These are phyloP conservation scores for Agaricus sinodeliciosus DNA, from an alignment of 768 basidiomycete genomes.

Conservation along the genomic window DNA sequence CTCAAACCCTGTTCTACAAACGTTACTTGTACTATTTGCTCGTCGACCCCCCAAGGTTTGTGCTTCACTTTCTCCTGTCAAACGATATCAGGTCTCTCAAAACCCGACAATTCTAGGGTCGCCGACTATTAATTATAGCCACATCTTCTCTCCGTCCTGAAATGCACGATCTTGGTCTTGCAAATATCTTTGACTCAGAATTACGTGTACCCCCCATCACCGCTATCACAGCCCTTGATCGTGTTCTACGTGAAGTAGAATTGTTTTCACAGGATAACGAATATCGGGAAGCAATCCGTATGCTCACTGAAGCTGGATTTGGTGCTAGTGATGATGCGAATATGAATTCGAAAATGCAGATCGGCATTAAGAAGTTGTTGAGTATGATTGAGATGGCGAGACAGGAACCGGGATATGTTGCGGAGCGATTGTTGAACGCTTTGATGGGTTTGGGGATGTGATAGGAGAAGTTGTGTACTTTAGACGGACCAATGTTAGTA, in stretches of 20 bases:
- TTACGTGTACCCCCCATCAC: slow-evolving; percentile 80
- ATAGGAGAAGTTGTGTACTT: neutral
- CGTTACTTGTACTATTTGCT: slow-evolving; percentile 80
- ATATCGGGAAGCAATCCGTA: slow-evolving; percentile 48
- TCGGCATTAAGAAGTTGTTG: slow-evolving; percentile 93
- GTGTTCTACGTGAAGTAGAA: slow-evolving; percentile 71
- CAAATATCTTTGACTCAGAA: slow-evolving; percentile 86
- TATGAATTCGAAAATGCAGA: slow-evolving; percentile 47
- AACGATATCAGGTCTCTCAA: neutral
- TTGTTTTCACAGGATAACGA: slow-evolving; percentile 61
- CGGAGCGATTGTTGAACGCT: slow-evolving; percentile 58
- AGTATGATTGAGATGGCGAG: slow-evolving; percentile 94
- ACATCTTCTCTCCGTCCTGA: slow-evolving; percentile 87
- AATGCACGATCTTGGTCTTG: slow-evolving; percentile 80
- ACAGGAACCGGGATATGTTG: slow-evolving; percentile 86
- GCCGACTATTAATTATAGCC: slow-evolving; percentile 85
- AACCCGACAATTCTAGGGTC: slow-evolving; percentile 52
- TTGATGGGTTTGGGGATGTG: slow-evolving; percentile 49
- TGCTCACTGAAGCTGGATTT: slow-evolving; percentile 73
- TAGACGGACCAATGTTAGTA: too few species aligned
- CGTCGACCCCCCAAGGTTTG: slow-evolving; percentile 88
- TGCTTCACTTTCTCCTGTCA: neutral
- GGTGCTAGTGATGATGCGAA: slow-evolving; percentile 35
- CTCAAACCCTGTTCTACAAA: slow-evolving; percentile 89
- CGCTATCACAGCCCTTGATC: slow-evolving; percentile 61